phyloP scores from a whole-genome alignment of 768 basidiomycete genomes.

The Phylloporus sp. region DNA sequence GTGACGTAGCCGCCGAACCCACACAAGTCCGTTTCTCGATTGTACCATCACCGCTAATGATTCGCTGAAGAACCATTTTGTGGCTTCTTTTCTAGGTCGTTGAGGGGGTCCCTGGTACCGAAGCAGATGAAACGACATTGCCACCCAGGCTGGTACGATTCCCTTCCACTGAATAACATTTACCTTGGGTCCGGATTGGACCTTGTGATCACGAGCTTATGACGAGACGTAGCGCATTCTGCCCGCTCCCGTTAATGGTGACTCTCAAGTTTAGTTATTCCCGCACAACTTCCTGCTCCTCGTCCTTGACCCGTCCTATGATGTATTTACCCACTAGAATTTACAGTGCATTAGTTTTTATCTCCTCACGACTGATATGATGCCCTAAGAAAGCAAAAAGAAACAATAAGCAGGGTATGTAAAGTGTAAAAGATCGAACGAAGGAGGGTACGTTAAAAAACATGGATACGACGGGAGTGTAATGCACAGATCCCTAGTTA shows the following conservation, averaged over 20 bases:
- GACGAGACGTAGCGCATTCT: not conserved
- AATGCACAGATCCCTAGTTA: slow-evolving; percentile 12
- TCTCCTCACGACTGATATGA: slow-evolving; percentile 9
- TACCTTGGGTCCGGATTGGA: slow-evolving; percentile 7
- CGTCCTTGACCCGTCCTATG: not conserved
- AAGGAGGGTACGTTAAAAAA: too few relatives aligned
- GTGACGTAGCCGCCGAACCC: not conserved
- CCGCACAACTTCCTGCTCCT: not conserved
- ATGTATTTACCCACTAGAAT: slow-evolving; percentile 9
- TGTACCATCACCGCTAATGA: not conserved
- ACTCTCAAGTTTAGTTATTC: not conserved
- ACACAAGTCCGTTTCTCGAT: slow-evolving; percentile 20
- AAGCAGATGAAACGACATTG: not conserved
- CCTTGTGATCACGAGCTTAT: not conserved
- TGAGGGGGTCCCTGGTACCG: not conserved
- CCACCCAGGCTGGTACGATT: slow-evolving; percentile 29
- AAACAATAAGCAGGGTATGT: slow-evolving; percentile 24
- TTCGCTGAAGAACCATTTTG: slow-evolving; percentile 15
- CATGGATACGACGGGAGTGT: too few relatives aligned
- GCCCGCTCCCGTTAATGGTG: not conserved
- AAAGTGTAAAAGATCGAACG: too few relatives aligned
- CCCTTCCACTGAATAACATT: slow-evolving; percentile 35
- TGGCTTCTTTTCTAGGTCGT: slow-evolving; percentile 11
- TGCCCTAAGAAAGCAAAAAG: slow-evolving; percentile 1
- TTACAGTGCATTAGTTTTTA: slow-evolving; percentile 7